Conservation (phyloP, 257 asterid species). For the Nicotiana attenuata region DNA sequence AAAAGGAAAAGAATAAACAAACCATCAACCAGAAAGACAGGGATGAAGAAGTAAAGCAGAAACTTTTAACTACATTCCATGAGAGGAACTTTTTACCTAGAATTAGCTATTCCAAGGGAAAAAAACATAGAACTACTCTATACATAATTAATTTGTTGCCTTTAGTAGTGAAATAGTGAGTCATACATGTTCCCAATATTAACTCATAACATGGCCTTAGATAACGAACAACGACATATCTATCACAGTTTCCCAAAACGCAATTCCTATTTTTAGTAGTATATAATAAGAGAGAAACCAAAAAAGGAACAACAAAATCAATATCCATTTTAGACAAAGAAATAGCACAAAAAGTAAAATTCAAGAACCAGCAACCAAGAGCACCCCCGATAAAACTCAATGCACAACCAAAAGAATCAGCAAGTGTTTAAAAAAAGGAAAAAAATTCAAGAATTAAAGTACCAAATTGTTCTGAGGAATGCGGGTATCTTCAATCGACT, state of each 20-base stretch:
- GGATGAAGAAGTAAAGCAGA: background rate
- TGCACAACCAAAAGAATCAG: background rate
- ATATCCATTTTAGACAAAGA: background rate
- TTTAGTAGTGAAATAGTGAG: background rate
- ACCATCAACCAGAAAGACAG: background rate
- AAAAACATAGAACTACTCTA: background rate
- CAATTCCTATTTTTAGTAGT: background rate
- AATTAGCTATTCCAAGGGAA: background rate
- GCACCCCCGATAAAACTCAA: background rate
- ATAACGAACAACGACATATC: background rate
- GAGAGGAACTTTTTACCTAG: background rate
- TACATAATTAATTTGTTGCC: background rate
- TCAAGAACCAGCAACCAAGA: background rate
- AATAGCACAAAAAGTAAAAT: background rate
- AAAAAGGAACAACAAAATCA: background rate
- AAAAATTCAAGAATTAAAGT: background rate
- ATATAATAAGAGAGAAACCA: background rate
- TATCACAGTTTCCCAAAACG: background rate
- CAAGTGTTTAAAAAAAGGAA: background rate
- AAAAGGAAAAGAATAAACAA: background rate
- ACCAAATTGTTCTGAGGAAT: constrained; percentile 6
- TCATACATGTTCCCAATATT: background rate
- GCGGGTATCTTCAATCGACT: constrained; percentile 1
- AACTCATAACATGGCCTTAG: background rate
- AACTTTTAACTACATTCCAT: background rate